Evolutionary conservation across 2,329 filamentous ascomycete genomes (phyloP), one percentile per base, ranked within the genome.

Genomic region (Thyridium curvatum): DNA sequence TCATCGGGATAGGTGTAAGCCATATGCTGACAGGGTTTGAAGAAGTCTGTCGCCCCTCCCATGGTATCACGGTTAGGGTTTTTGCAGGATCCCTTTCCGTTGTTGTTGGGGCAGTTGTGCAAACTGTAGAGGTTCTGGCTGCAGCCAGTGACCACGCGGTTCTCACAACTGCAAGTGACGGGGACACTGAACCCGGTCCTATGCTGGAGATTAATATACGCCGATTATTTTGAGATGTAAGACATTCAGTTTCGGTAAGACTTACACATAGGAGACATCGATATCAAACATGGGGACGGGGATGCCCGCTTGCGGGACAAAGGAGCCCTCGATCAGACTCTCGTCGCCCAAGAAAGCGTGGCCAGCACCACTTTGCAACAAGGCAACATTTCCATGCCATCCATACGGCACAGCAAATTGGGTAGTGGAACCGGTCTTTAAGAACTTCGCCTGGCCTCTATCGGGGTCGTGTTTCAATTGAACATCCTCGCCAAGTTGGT

Each of bases 251-350:
- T 21, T 33, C 17, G 32, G 13, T 26, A 32, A 13, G 13, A 43
- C 46, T 43, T 35, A 47, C 41, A 54, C 51, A 28, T 42, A 46
- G 5, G 48, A 52, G 12, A 53, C 42, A 34, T 54, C 46, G 7
- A 53, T 41, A 12, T 44, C 46, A 4, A 42, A 41, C 3, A 44
- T 33, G 8, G 31, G 36, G 17, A 6, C 10, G 8, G 31, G 36
- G 17, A 6, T 26, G 21, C 21, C 21, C 6, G 4, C 12, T 14
- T 26, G 38, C 28, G 36, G 26, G 12, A 41, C 35, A 28, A 48
- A 50, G 3, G 45, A 49, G 7, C 39, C 35, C 32, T 48, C 41
- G 33, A 45, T 42, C n/a, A 48, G 40, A 2, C 39, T 41, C 17
- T 44, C 48, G 21, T 38, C 40, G 14, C 34, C 33, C 3, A 35